These are phyloP conservation scores for Penicillium aurantiogriseum DNA, from an alignment of 2,329 filamentous ascomycete species.

Conservation along the genomic window DNA sequence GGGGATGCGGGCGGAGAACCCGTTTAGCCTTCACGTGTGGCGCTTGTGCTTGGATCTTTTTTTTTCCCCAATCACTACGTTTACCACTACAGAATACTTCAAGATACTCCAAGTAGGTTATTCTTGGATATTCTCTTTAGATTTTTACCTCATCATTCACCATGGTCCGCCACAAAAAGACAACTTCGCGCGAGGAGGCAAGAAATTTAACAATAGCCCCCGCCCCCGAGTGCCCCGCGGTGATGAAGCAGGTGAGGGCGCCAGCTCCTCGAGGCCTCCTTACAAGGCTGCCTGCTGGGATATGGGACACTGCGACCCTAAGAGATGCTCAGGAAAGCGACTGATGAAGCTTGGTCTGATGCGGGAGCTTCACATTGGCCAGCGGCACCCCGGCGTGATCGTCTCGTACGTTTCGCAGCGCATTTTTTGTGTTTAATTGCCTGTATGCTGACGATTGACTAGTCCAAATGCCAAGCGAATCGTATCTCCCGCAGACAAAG, in stretches of 20 bases:
- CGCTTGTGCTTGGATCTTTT: conserved; percentile 17
- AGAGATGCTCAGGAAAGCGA: conserved; percentile 92
- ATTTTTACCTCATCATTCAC: neutral
- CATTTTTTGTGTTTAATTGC: neutral
- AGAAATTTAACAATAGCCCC: conserved; percentile 64
- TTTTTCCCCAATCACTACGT: conserved; percentile 13
- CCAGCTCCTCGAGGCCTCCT: conserved; percentile 39
- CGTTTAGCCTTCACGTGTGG: conserved; percentile 29
- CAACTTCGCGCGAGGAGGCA: conserved; percentile 67
- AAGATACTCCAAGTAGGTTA: neutral
- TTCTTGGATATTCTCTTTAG: neutral
- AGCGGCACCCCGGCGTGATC: conserved; percentile 87
- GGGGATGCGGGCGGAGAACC: conserved; percentile 23
- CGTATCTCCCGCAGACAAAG: conserved; percentile 77
- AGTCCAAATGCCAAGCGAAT: conserved; percentile 83
- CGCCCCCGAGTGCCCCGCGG: conserved; percentile 52
- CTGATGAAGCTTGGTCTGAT: conserved; percentile 90
- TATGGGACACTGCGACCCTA: conserved; percentile 94
- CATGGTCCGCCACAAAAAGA: conserved; percentile 98
- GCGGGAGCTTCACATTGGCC: conserved; percentile 86
- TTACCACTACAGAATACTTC: neutral
- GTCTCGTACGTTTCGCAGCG: conserved; percentile 60
- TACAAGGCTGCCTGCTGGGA: conserved; percentile 99
- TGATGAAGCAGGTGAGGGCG: conserved; percentile 39
- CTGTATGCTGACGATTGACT: conserved; percentile 2